phyloP scores from a whole-genome alignment of 108 stramenopile species.

The Nannochloropsis gaditana region DNA sequence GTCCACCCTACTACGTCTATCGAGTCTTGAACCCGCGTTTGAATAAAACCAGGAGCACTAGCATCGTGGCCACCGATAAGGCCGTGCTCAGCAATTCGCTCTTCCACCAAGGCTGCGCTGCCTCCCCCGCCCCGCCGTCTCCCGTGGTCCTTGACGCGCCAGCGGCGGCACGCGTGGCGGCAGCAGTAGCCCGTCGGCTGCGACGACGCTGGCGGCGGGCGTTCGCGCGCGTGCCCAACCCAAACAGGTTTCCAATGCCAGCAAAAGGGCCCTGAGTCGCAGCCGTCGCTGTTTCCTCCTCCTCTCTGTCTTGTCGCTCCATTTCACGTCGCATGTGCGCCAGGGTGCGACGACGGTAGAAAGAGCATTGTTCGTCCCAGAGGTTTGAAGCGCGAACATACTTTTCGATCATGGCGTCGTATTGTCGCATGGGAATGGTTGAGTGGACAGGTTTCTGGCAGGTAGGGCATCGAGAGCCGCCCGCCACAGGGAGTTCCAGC shows the following conservation, averaged over 20 bases:
- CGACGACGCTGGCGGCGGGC: not conserved
- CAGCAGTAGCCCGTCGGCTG: not conserved
- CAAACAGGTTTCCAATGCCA: not conserved
- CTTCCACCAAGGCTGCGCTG: constrained; percentile 3
- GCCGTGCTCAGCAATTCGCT: not conserved
- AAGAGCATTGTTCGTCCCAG: constrained; percentile 6
- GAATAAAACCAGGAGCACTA: not conserved
- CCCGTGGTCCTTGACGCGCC: not conserved
- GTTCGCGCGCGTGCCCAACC: not conserved
- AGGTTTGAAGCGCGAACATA: constrained; percentile 4
- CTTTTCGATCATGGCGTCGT: constrained; percentile 20
- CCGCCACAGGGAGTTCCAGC: not conserved
- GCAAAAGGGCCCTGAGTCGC: not conserved
- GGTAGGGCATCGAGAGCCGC: not conserved
- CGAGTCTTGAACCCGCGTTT: not conserved
- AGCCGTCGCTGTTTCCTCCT: constrained; percentile 3
- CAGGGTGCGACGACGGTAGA: not conserved
- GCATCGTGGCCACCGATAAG: constrained; percentile 17
- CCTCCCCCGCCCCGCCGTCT: not conserved
- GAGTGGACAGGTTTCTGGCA: not conserved
- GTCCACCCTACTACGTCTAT: no score
- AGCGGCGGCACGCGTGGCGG: not conserved
- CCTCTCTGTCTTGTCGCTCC: not conserved
- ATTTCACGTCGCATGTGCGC: not conserved
- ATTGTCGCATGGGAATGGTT: not conserved